A percentile compares a stretch with the other conserved stretches of the same genome.
These are phyloP conservation scores for Alternaria sp. DNA, from an alignment of 2,329 filamentous ascomycete species.

Conservation along the genomic window DNA sequence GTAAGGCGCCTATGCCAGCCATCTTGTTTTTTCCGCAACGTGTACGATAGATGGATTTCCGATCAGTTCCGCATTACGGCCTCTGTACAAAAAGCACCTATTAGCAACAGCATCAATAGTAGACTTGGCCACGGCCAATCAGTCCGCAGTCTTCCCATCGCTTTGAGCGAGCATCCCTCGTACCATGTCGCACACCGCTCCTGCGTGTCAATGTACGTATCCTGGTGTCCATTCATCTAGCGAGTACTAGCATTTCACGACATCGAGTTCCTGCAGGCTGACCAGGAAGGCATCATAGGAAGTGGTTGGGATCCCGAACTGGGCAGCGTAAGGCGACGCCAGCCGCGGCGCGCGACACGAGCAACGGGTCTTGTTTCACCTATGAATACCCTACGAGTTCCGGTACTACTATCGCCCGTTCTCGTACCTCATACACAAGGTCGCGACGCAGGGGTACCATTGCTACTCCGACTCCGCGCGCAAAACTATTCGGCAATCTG, in stretches of 20 bases:
- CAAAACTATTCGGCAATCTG: conserved; percentile 13
- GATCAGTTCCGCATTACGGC: conserved; percentile 38
- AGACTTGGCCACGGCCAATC: conserved; percentile 29
- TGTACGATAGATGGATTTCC: conserved; percentile 46
- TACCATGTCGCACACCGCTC: conserved; percentile 31
- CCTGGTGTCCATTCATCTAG: conserved; percentile 31
- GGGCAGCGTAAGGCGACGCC: conserved; percentile 25
- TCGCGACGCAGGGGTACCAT: conserved; percentile 32
- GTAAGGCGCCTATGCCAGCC: conserved; percentile 12
- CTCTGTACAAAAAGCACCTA: conserved; percentile 49
- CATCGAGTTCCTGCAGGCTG: conserved; percentile 33
- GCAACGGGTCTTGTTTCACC: conserved; percentile 41
- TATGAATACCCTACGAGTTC: conserved; percentile 23
- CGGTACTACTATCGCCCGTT: conserved; percentile 27
- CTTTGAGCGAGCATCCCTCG: conserved; percentile 22
- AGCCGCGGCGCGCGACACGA: conserved; percentile 34
- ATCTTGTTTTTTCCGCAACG: conserved; percentile 20
- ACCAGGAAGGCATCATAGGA: conserved; percentile 26
- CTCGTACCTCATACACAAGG: conserved; percentile 27
- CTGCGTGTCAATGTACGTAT: conserved; percentile 35
- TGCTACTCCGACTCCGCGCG: conserved; percentile 9
- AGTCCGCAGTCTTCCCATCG: conserved; percentile 14
- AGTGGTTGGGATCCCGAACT: conserved; percentile 31
- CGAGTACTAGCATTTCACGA: conserved; percentile 23
- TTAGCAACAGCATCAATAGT: conserved; percentile 43